phyloP scores from a whole-genome alignment of 2,329 filamentous ascomycete species.

The Xylaria arbuscula region DNA sequence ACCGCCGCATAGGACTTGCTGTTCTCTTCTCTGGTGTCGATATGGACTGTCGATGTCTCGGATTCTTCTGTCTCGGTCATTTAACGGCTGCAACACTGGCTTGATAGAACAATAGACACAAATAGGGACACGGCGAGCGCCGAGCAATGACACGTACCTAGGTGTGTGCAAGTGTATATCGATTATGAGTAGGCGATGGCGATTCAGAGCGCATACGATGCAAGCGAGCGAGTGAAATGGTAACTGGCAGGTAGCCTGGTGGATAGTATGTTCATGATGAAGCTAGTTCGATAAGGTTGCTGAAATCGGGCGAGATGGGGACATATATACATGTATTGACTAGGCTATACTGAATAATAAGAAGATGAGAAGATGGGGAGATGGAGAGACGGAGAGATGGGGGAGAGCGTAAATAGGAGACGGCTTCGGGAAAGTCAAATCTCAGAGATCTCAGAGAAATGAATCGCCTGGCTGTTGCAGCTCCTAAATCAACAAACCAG shows the following conservation, averaged over 20 bases:
- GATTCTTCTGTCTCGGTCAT: background rate
- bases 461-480: too few relatives aligned
- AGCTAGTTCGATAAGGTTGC: too few relatives aligned
- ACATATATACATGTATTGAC: too few relatives aligned
- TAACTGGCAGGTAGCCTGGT: background rate
- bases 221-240: background rate
- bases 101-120: background rate
- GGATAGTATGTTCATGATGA: too few relatives aligned
- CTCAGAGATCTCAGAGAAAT: too few relatives aligned
- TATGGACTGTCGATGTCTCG: background rate
- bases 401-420: too few relatives aligned
- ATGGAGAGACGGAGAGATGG: too few relatives aligned
- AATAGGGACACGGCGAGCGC: background rate
- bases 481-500: too few relatives aligned
- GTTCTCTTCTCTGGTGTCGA: background rate
- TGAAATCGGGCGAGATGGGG: too few relatives aligned
- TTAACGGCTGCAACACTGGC: background rate
- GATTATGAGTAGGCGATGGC: background rate
- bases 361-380: too few relatives aligned
- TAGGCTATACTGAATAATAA: too few relatives aligned
- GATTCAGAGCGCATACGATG: background rate
- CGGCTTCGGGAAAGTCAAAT: too few relatives aligned
- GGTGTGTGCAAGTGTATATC: background rate
- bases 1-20: background rate
- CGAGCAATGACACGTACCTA: background rate